Evolutionary conservation across 2,329 filamentous ascomycete species (phyloP), one percentile per base, ranked within the genome.

Genomic region (Fusarium pseudocircinatum): DNA sequence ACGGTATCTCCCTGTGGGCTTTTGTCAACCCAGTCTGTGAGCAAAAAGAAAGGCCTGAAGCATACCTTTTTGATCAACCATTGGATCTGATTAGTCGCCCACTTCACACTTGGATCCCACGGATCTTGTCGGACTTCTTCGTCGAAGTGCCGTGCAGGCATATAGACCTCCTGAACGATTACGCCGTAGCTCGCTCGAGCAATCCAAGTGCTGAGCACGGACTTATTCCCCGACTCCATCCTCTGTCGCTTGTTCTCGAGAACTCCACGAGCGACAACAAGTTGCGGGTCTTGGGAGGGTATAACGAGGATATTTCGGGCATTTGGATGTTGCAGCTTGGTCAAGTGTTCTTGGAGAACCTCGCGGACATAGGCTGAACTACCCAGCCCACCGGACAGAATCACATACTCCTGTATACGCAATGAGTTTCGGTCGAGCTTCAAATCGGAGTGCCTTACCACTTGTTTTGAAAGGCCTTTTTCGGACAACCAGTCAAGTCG

Each of bases 331-430:
- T 77, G 75, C 13, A 78, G 77, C 9, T 58, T 76, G 32, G 66
- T 62, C 46, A 85, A 80, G 5, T 80, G 76, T n/a, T 82, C 75
- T 52, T 85, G 80, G 6, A 87, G 78, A 22, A 79, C 77, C 28
- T 84, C 79, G n/a, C 84, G 82, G 9, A 86, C 83, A 67, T 87
- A 86, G 58, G 80, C 82, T 0, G 84, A 86, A 64, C 84, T 85
- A 11, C 85, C 84, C 4, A 87, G 77, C 0, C 85, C 85, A 2
- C 84, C 85, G 0, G 84, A 86, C 4, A 87, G 77, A 20, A 86
- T 82, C 69, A 86, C 78, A 60, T 82, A 83, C 63, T 79, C 80
- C 84, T 85, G 16, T 18, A 44, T 18, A 20, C 20, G 28, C 13
- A 43, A 20, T 73, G 22, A 73, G 28, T 11, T 22, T 39, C 20